These are phyloP conservation scores for Aquilaria yunnanensis DNA, from an alignment of 345 rosid species.

Conservation along the genomic window DNA sequence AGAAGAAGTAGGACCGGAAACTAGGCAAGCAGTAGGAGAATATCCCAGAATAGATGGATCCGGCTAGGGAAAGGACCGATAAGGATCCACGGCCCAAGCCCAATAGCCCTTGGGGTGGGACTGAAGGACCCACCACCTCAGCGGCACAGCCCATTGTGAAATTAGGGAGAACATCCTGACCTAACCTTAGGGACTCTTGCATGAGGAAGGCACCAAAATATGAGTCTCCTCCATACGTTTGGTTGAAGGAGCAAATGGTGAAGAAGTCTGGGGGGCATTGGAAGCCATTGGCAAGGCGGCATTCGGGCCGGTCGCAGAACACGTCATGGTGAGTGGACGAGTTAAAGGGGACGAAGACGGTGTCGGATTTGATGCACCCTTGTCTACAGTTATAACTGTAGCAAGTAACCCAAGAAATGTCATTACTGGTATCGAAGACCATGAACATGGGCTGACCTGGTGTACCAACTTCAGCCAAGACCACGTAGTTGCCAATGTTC, in stretches of 20 bases:
- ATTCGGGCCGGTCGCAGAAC: constrained; percentile 64
- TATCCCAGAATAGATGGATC: constrained; percentile 57
- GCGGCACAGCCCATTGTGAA: constrained; percentile 65
- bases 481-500: constrained; percentile 55
- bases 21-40: constrained; percentile 89
- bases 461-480: constrained; percentile 64
- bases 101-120: constrained; percentile 80
- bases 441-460: constrained; percentile 75
- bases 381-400: constrained; percentile 32
- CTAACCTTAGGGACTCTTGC: constrained; percentile 48
- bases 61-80: constrained; percentile 59
- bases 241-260: constrained; percentile 57
- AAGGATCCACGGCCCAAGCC: constrained; percentile 84
- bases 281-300: constrained; percentile 61
- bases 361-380: constrained; percentile 42
- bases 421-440: constrained; percentile 82
- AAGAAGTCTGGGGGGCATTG: constrained; percentile 53
- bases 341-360: constrained; percentile 38
- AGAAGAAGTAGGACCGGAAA: constrained; percentile 70
- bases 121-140: constrained; percentile 43
- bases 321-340: constrained; percentile 50
- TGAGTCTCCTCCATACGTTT: constrained; percentile 81
- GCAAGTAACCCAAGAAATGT: constrained; percentile 77
- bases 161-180: constrained; percentile 37
- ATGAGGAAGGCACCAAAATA: constrained; percentile 59